Percentiles rank a stretch among this genome's conserved stretches.
Evolutionary conservation across 1,284 basidiomycete genomes (phyloP).

Genomic region (Ganoderma resinaceum): DNA sequence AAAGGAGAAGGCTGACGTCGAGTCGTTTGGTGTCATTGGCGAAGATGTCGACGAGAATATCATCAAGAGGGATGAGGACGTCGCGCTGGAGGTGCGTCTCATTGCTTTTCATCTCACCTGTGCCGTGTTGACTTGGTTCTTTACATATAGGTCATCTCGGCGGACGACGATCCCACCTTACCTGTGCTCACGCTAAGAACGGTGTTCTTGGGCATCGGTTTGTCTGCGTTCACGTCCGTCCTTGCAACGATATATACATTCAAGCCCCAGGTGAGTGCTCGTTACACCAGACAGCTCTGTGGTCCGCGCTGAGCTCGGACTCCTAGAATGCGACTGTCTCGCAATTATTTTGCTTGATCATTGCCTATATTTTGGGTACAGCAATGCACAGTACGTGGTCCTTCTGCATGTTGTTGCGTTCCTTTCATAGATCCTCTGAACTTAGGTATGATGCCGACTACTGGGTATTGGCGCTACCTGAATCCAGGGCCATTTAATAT

Average conservation of each 20-base stretch:
- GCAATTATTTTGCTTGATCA: slow-evolving; percentile 60
- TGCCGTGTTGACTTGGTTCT: not conserved
- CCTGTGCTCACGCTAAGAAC: slow-evolving; percentile 66
- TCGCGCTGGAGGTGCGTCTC: slow-evolving; percentile 48
- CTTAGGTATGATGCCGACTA: slow-evolving; percentile 38
- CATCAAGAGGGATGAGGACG: slow-evolving; percentile 53
- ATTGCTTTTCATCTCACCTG: not conserved
- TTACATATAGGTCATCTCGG: slow-evolving; percentile 50
- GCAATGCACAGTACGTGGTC: slow-evolving; percentile 50
- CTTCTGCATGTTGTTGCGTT: not conserved
- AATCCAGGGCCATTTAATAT: slow-evolving; percentile 71
- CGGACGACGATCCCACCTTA: slow-evolving; percentile 61
- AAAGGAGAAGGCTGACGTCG: slow-evolving; percentile 36
- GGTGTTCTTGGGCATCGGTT: slow-evolving; percentile 64
- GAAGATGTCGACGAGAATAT: slow-evolving; percentile 37
- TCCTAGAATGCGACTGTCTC: slow-evolving; percentile 61
- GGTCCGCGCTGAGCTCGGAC: slow-evolving; percentile 10
- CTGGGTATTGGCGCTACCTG: slow-evolving; percentile 61
- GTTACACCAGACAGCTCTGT: not conserved
- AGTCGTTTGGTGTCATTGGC: slow-evolving; percentile 26
- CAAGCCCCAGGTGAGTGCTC: slow-evolving; percentile 50
- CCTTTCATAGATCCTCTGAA: slow-evolving; percentile 41
- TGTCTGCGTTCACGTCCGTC: slow-evolving; percentile 67
- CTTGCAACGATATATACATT: slow-evolving; percentile 69
- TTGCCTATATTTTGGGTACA: slow-evolving; percentile 67